A percentile compares a stretch with the other conserved stretches of the same genome.
phyloP scores from a whole-genome alignment of 129 eudicot species.

The Flaveria trinervia region DNA sequence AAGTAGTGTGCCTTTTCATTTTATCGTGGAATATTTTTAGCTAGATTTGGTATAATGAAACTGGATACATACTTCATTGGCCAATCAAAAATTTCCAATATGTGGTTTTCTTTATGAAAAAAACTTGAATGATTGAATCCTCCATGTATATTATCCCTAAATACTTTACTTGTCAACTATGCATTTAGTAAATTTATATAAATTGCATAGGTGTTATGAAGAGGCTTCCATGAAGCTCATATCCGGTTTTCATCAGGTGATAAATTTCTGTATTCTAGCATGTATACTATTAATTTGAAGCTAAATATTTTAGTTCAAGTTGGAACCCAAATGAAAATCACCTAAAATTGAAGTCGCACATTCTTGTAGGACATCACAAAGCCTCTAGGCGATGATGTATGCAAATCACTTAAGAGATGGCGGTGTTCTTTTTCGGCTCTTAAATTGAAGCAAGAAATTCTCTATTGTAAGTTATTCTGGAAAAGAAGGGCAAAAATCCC shows the following conservation, averaged over 20 bases:
- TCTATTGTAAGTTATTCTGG: slow-evolving; percentile 62
- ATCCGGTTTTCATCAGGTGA: slow-evolving; percentile 94
- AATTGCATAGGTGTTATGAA: slow-evolving; percentile 72
- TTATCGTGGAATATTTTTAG: slow-evolving; percentile 2
- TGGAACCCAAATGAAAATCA: neutral
- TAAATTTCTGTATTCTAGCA: neutral
- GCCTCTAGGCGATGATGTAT: slow-evolving; percentile 72
- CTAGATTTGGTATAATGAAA: neutral
- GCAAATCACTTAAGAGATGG: slow-evolving; percentile 79
- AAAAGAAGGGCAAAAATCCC: neutral
- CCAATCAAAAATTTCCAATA: neutral
- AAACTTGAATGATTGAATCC: neutral
- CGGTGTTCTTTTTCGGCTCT: slow-evolving; percentile 74
- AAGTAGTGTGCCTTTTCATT: neutral
- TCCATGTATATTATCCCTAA: neutral
- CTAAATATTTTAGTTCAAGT: neutral
- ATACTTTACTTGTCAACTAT: neutral
- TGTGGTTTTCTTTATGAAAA: neutral
- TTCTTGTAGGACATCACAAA: slow-evolving; percentile 80
- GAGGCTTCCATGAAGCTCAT: slow-evolving; percentile 62
- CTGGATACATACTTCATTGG: slow-evolving; percentile 5
- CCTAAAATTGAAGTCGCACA: neutral
- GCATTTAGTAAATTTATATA: slow-evolving; percentile 8
- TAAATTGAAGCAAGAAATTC: slow-evolving; percentile 89
- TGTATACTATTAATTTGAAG: slow-evolving; percentile 9